Percentiles rank a stretch among this genome's conserved stretches.
phyloP scores from a whole-genome alignment of 352 stramenopile species.

The Blastocystis sp. region DNA sequence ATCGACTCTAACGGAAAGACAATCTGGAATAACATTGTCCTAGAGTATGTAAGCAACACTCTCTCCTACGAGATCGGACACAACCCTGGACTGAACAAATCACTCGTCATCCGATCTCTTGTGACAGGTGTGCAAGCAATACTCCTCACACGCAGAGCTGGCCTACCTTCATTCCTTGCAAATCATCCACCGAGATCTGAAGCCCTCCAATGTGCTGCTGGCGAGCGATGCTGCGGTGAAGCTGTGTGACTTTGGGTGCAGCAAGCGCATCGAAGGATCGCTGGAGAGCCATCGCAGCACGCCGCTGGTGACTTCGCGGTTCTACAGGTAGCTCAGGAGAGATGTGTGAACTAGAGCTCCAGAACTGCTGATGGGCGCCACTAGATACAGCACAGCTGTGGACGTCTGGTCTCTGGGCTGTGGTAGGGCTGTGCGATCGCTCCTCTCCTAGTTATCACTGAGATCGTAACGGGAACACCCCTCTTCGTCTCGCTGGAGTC shows the following conservation, averaged over 20 bases:
- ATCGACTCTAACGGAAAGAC: background rate
- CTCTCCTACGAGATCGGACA: background rate
- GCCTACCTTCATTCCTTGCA: constrained; percentile 90
- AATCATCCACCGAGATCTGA: constrained; percentile 91
- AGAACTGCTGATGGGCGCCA: constrained; percentile 42
- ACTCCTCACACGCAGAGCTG: constrained; percentile 65
- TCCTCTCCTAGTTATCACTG: background rate
- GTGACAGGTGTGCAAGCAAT: background rate
- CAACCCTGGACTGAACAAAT: background rate
- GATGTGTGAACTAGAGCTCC: background rate
- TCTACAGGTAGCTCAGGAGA: background rate
- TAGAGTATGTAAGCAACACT: background rate
- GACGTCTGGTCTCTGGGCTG: constrained; percentile 55
- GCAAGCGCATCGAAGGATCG: background rate
- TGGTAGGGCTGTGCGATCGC: background rate
- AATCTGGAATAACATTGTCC: constrained; percentile 49
- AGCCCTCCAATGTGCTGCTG: constrained; percentile 88
- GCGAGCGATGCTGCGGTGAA: constrained; percentile 92
- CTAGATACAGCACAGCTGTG: constrained; percentile 2
- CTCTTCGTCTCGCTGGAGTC: constrained; percentile 35
- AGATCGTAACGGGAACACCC: constrained; percentile 20
- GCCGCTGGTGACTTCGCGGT: constrained; percentile 19
- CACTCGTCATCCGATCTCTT: constrained; percentile 54
- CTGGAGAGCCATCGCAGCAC: constrained; percentile 16
- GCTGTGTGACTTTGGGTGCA: constrained; percentile 77